Evolutionary conservation across 179 eudicot species (phyloP), one percentile per base, ranked within the genome.

Genomic region (Beta corolliflora): DNA sequence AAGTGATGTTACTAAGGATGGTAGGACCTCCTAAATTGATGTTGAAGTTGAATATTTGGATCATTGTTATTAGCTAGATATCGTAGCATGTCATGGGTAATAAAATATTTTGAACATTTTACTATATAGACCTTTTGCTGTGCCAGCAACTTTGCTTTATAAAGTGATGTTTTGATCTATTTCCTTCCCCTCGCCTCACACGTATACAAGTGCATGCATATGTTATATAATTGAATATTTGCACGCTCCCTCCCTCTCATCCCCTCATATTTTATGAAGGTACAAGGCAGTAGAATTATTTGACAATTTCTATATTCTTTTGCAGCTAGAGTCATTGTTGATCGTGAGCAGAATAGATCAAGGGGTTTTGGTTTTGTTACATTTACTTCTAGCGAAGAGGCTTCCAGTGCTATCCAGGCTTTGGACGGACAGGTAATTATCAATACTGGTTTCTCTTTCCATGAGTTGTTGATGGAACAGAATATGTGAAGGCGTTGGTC

Each of bases 351-450:
- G 54, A 91, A 90, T 68, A 92, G 96, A 78, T 96, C 99, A 45
- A 90, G 89, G 84, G 99, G 99, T 52, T 96, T 96, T 92, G 98
- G 93, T 72, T 96, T 96, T 86, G 85, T 96, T 75, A 91, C 98
- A 45, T 96, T 58, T 83, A 59, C 87, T 54, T 83, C 88, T 12
- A 10, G 21, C 31, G 99, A 96, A 80, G 92, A 87, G 63, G 99
- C 99, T 75, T 83, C 94, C 41, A 88, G 92, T 86, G 97, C 99
- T 81, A 84, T 94, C 63, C 89, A 88, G 83, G 99, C 97, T 63
- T 72, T 94, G 89, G 97, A 94, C 84, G 91, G 89, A 68, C 87
- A 91, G 98, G 99, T 94, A 79, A 44, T 9, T 53, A 48, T 76
- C 56, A n/a, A 52, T 63, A 75, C 8, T 63, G 63, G 14, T 63